Base-by-base conservation (phyloP, 169 alveolate genomes). In the Eimeria acervulina region DNA sequence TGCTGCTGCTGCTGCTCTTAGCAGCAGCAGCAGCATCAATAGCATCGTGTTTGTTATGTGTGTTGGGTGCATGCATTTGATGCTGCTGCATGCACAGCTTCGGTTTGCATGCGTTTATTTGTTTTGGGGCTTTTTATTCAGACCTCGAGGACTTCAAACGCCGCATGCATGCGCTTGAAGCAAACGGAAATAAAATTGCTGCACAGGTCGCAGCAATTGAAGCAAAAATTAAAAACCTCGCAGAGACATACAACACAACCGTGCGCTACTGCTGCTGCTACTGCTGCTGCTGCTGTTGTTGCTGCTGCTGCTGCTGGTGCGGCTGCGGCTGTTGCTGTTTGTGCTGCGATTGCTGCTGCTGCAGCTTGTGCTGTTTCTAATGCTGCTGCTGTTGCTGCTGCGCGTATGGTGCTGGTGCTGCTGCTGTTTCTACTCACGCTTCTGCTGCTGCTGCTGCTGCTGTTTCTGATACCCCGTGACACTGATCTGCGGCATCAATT, bases 201-300 rank as follows among this genome's bases (percentile, higher is more conserved):
- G 87, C n/a, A 6, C 13, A 51, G 17, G 87, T 80, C 13, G 44
- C 42, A 61, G 55, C 59, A 15, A 44, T 89, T 19, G 83, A 89
- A 63, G 72, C 36, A 21, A 89, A 72, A 70, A 31, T 89, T n/a
- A 21, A 42, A 52, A 26, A 89, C 21, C 74, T 89, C 38, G 95
- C 95, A 1, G 70, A 38, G 4, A 59, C 44, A 15, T 89, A 89
- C 74, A 89, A 89, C 52, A 68, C 95, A 72, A 89, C 95, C 23
- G 95, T 89, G 23, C 7, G 26, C 40, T 72, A 13, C 84, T 72
- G 42, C 42, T 72, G 84, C 74, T 63, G 31, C 74, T 72, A 42
- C 51, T 72, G 51, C 55, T 72, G 84, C 51, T 38, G 42, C 84
- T 38, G 55, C 55, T 47, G 55, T 12, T 47, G 55, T 12, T 47